phyloP scores from a whole-genome alignment of 257 asterid genomes.

The Linaria vulgaris region DNA sequence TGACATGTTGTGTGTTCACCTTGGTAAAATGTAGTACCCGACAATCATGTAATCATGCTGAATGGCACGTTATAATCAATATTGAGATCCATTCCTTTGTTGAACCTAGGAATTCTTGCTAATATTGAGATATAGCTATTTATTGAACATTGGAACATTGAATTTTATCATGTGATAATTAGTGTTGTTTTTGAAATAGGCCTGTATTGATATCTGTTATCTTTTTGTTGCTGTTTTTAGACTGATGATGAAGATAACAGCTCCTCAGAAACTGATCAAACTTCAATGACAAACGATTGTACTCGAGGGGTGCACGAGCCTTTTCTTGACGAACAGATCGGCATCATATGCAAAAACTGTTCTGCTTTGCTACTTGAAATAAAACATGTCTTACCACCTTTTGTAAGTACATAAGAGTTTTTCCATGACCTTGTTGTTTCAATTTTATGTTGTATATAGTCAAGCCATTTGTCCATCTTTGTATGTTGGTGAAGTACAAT shows the following conservation, averaged over 20 bases:
- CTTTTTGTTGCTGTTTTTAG: conserved; percentile 27
- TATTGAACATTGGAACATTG: neutral
- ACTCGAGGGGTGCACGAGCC: conserved; percentile 41
- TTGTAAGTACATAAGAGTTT: conserved; percentile 41
- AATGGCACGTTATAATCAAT: too few relatives aligned
- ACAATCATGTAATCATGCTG: too few relatives aligned
- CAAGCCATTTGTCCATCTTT: too few relatives aligned
- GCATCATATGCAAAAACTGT: conserved; percentile 55
- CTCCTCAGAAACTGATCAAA: conserved; percentile 19
- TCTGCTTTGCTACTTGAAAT: conserved; percentile 41
- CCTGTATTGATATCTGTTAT: neutral
- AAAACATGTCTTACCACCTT: conserved; percentile 54
- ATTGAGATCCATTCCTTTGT: too few relatives aligned
- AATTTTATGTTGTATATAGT: neutral
- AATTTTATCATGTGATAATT: too few relatives aligned
- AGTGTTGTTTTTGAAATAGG: too few relatives aligned
- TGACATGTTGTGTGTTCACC: too few relatives aligned
- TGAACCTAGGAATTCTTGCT: too few relatives aligned
- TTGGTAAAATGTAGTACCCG: too few relatives aligned
- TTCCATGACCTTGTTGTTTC: neutral
- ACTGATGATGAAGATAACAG: conserved; percentile 21
- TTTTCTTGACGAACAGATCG: conserved; percentile 61
- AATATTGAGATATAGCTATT: neutral
- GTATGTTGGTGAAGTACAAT: neutral
- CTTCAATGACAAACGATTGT: conserved; percentile 32